Base-by-base conservation (phyloP, 1,284 basidiomycete species). In the Cryptococcus sp. region DNA sequence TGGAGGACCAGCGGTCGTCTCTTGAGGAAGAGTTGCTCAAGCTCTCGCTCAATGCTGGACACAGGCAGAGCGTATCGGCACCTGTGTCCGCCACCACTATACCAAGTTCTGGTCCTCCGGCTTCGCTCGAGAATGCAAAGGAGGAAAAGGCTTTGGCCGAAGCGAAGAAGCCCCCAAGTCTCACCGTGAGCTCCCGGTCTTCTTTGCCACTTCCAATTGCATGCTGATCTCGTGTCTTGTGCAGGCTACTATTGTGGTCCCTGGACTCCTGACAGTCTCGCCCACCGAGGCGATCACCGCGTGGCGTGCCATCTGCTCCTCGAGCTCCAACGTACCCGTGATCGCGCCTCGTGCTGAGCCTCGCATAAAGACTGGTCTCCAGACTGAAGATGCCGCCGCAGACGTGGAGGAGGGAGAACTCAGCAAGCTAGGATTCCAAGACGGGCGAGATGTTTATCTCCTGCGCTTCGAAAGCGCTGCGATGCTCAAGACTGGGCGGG, bases 241-340 rank as follows among this genome's bases (percentile, higher is more conserved):
- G 13, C 49, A 77, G 65, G 78, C 77, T 1, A 76, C 80, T 39
- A 81, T 83, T 57, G 70, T 81, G 57, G 78, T 81, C 0, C 80
- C 82, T 1, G 82, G 82, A 11, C 75, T 83, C 8, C 66, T 81
- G 17, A 72, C 79, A 16, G 76, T 81, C 5, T 76, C 74, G 3
- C 64, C 66, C 13, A 75, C 74, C 20, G 82, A 82, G 67, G 79
- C 75, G 1, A 66, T 81, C 41, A 66, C 74, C 1, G 74, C 79
- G 0, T 82, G 79, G 77, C 66, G 73, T 17, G 58, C 75, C 3
- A 63, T 75, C 10, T 76, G 75, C 46, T 65, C 70, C 4, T 52
- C 56, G 13, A 40, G 57, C 10, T 47, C 54, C 13, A 35, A 53
- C 19, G 63, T 35, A 52, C 63, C 3, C 42, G 17, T 38, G 17